phyloP scores from a whole-genome alignment of 805 yeast species.

The Candida yuanshanica region DNA sequence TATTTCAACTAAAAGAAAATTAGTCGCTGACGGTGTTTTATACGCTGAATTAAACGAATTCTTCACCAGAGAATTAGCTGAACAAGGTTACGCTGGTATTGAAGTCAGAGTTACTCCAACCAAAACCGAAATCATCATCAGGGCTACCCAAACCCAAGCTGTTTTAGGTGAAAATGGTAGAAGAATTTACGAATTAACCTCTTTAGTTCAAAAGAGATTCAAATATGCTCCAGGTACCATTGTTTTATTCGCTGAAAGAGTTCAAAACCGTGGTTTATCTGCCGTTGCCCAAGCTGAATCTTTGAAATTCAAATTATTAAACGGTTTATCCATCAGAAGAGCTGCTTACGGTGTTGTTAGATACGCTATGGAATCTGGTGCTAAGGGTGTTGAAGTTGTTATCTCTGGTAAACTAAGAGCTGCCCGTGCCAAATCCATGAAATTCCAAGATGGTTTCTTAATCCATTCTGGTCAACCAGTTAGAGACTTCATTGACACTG shows the following conservation, averaged over 20 bases:
- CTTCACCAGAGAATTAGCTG: slow-evolving; percentile 99
- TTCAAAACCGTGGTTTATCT: slow-evolving; percentile 98
- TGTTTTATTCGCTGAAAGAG: slow-evolving; percentile 97
- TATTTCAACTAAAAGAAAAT: slow-evolving; percentile 97
- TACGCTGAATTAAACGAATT: slow-evolving; percentile 99
- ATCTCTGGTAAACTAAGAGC: slow-evolving; percentile 99
- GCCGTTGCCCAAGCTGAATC: slow-evolving; percentile 99
- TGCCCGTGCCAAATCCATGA: slow-evolving; percentile 99
- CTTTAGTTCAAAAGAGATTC: slow-evolving; percentile 98
- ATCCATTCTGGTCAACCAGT: slow-evolving; percentile 99
- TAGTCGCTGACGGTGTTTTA: slow-evolving; percentile 99
- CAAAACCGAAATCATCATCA: slow-evolving; percentile 96
- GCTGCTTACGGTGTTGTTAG: slow-evolving; percentile 99
- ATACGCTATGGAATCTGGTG: slow-evolving; percentile 99
- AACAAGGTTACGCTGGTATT: slow-evolving; percentile 99
- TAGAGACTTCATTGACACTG: slow-evolving; percentile 95
- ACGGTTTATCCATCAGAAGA: slow-evolving; percentile 99
- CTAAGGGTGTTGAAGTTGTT: slow-evolving; percentile 99
- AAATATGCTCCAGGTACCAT: slow-evolving; percentile 89
- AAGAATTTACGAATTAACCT: slow-evolving; percentile 98
- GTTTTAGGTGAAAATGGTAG: slow-evolving; percentile 99
- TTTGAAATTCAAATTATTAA: slow-evolving; percentile 93
- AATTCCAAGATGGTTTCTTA: slow-evolving; percentile 99
- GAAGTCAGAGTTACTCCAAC: slow-evolving; percentile 98
- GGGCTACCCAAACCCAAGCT: slow-evolving; percentile 98